Conservation (phyloP, 2,329 filamentous ascomycete species). For the Phaeosphaeria sp. region DNA sequence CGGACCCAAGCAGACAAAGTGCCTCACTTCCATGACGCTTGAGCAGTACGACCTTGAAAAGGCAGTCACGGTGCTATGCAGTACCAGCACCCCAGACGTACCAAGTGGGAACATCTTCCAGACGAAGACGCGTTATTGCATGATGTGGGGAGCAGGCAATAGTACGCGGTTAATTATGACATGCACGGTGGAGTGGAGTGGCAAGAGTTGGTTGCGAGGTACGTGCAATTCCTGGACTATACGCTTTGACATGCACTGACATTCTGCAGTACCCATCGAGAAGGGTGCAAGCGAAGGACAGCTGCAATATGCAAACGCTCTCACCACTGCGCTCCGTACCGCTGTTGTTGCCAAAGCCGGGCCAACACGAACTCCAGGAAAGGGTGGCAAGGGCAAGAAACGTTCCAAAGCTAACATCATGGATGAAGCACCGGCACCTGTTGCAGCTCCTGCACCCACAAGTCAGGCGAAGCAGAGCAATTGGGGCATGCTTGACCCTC, state of each 20-base stretch:
- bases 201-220: constrained; percentile 99
- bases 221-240: constrained; percentile 45
- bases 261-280: constrained; percentile 79
- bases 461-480: constrained; percentile 40
- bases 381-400: constrained; percentile 62
- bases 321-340: constrained; percentile 75
- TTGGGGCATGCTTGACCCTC: constrained; percentile 85
- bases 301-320: constrained; percentile 77
- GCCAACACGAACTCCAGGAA: constrained; percentile 53
- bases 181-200: constrained; percentile 92
- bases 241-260: constrained; percentile 12
- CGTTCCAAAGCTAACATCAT: constrained; percentile 62
- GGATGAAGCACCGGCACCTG: constrained; percentile 51
- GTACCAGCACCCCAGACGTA: constrained; percentile 91
- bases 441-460: constrained; percentile 36
- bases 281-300: constrained; percentile 95
- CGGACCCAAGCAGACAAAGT: constrained; percentile 93
- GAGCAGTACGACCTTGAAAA: constrained; percentile 88
- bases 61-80: constrained; percentile 79
- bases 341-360: constrained; percentile 69
- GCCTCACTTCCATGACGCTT: constrained; percentile 84
- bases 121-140: constrained; percentile 92
- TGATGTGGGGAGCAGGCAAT: constrained; percentile 90
- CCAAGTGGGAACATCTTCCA: constrained; percentile 91
- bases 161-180: constrained; percentile 84